Conservation (phyloP, 331 rosid genomes). For the Telfairia occidentalis region DNA sequence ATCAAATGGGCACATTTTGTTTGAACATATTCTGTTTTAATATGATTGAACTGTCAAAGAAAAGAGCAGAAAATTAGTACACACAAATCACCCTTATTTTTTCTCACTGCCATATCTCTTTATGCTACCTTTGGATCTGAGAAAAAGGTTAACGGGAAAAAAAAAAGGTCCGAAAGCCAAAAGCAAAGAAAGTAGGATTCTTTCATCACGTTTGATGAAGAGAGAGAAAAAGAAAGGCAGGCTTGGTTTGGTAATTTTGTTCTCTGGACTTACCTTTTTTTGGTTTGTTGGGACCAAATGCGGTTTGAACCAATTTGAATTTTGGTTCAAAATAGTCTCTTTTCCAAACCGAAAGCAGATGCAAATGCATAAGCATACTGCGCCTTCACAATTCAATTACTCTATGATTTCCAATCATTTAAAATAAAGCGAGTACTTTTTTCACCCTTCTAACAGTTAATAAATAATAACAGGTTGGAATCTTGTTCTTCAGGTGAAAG, state of each 20-base stretch:
- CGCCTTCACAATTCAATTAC: not conserved
- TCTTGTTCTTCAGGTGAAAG: not conserved
- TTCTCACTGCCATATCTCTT: slow-evolving; percentile 17
- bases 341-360: slow-evolving; percentile 1
- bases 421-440: not conserved
- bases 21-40: not conserved
- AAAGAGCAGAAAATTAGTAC: not conserved
- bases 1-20: not conserved
- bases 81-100: slow-evolving; percentile 7
- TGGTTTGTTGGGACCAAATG: not conserved
- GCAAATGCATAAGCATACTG: not conserved
- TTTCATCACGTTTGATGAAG: slow-evolving; percentile 30
- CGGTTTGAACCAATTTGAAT: slow-evolving; percentile 19
- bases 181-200: slow-evolving; percentile 30
- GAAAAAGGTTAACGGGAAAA: slow-evolving; percentile 17
- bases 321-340: slow-evolving; percentile 2
- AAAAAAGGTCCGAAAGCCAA: slow-evolving; percentile 14
- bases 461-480: slow-evolving; percentile 2
- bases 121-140: slow-evolving; percentile 56
- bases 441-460: not conserved
- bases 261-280: slow-evolving; percentile 30
- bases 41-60: not conserved
- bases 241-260: slow-evolving; percentile 1
- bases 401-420: not conserved
- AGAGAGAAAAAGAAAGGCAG: slow-evolving; percentile 25